phyloP scores from a whole-genome alignment of 176 grass and related monocot genomes.

The Guadua angustifolia region DNA sequence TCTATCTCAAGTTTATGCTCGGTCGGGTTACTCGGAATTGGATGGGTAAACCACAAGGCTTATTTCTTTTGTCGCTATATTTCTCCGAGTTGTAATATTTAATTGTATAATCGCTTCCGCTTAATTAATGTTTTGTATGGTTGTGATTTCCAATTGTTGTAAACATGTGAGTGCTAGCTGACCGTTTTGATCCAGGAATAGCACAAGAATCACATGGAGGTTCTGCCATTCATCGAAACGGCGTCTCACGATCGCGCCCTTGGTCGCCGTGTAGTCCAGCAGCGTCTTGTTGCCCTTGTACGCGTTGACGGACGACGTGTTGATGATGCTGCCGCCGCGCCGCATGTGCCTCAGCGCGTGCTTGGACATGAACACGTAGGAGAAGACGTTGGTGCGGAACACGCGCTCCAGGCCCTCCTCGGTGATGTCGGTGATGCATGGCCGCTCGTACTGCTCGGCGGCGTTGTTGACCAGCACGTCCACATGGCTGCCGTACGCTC shows the following conservation, averaged over 20 bases:
- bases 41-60: no score
- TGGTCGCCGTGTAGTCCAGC: constrained; percentile 93
- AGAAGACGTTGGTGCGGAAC: constrained; percentile 85
- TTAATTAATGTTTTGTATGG: no score
- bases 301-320: constrained; percentile 82
- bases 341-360: constrained; percentile 55
- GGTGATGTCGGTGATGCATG: constrained; percentile 46
- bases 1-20: no score
- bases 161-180: no score
- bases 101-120: no score
- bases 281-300: constrained; percentile 83
- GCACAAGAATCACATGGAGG: no score
- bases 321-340: constrained; percentile 57
- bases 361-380: constrained; percentile 65
- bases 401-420: constrained; percentile 70
- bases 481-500: constrained; percentile 57
- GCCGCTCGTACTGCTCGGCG: constrained; percentile 66
- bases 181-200: no score
- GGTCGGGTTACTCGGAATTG: no score
- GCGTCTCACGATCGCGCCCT: constrained; percentile 76
- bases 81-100: no score
- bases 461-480: constrained; percentile 87
- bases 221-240: no score
- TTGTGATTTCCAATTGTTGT: no score
- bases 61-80: no score